These are phyloP conservation scores for Citrus australasica DNA, from an alignment of 345 rosid species.

Conservation along the genomic window DNA sequence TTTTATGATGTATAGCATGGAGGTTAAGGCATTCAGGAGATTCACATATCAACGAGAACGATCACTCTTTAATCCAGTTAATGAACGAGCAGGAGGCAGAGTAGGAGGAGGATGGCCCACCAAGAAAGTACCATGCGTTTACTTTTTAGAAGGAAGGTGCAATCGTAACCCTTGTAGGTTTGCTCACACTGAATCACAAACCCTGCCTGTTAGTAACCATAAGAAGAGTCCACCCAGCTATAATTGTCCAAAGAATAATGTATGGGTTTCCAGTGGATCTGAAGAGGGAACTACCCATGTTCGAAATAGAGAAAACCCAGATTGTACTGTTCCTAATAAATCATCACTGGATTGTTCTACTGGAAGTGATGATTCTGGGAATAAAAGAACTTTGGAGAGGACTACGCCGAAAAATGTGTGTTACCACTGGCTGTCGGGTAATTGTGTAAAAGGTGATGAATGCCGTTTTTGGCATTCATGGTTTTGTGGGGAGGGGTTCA, in stretches of 20 bases:
- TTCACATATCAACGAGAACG: no score
- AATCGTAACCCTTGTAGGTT: no score
- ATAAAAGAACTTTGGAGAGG: background rate
- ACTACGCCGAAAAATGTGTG: conserved; percentile 3
- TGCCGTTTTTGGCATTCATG: conserved; percentile 30
- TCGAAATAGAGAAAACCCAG: no score
- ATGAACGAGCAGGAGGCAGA: no score
- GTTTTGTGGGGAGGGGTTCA: conserved; percentile 29
- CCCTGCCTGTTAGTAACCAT: background rate
- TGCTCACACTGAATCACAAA: no score
- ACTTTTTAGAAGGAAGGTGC: no score
- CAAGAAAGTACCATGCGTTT: no score
- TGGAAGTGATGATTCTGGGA: background rate
- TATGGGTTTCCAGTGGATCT: background rate
- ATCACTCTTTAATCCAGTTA: no score
- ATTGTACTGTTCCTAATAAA: background rate
- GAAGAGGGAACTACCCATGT: background rate
- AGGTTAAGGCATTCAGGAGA: no score
- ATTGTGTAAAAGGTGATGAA: conserved; percentile 25
- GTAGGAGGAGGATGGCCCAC: no score
- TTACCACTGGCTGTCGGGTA: conserved; percentile 23
- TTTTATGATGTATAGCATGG: no score
- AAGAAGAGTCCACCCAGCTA: background rate
- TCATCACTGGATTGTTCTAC: background rate
- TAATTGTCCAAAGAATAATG: background rate